Evolutionary conservation across 176 grass and related monocot genomes (phyloP), one percentile per base, ranked within the genome.

Genomic region (Oryza glaberrima): DNA sequence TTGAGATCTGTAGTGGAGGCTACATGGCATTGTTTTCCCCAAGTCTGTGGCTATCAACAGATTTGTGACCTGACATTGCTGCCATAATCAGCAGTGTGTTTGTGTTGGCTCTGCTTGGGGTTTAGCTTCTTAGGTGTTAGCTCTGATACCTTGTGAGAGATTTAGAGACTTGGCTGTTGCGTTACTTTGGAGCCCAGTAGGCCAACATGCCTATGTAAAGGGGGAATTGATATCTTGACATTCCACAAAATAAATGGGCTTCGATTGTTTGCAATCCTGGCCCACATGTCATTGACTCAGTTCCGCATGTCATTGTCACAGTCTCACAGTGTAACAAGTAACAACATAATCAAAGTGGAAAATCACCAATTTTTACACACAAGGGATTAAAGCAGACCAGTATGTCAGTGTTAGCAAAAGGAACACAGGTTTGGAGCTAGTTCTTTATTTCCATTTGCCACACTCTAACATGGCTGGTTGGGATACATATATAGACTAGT

Each of bases 331-430:
- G 36, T 38, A 38, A 38, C 36, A 38, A 6, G 36, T 38, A 38
- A 38, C 36, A 38, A 6, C 36, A 38, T 38, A 38, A 38, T 38
- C 6, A 38, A 38, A 38, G 36, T 38, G 36, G 36, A 0, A 38
- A 38, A 38, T 38, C 5, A 38, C 36, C 36, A 38, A 7, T 38
- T 38, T 38, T 38, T 38, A 38, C 32, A 56, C 46, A 58, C 23
- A 13, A 73, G 36, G 72, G 36, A 28, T 9, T 41, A 72, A 82
- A 72, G 54, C 6, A 73, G 46, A 82, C 52, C 26, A 71, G 34
- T n/a, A 5, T 28, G 56, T 19, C 30, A 32, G 30, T 32, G 30
- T 32, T 32, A 32, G 30, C 2, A 32, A 32, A 32, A 32, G 30
- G 2, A 32, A 32, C 30, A 32, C 0, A 32, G 2, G 30, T 32